Evolutionary conservation across 176 grass and related monocot genomes (phyloP).

Genomic region (Stipa capillata): DNA sequence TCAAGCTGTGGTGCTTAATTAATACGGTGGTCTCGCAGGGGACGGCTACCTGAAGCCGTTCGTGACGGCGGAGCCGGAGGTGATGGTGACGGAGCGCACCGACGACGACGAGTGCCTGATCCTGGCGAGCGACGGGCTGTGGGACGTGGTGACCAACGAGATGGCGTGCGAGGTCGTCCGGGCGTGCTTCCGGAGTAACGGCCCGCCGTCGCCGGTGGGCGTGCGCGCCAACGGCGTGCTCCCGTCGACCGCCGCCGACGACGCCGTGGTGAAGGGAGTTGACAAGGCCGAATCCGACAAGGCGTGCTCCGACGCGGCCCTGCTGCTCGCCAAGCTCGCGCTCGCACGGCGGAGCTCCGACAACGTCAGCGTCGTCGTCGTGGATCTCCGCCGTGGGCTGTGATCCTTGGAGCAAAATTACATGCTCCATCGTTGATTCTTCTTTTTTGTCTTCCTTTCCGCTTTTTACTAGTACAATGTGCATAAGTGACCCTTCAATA

Average conservation of each 20-base stretch:
- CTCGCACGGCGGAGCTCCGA: slow-evolving; percentile 34
- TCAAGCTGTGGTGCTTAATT: not conserved
- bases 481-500: not conserved
- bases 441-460: no score
- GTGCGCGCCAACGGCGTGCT: slow-evolving; percentile 4
- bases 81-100: slow-evolving; percentile 33
- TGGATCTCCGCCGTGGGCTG: slow-evolving; percentile 33
- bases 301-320: slow-evolving; percentile 44
- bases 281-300: slow-evolving; percentile 25
- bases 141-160: slow-evolving; percentile 58
- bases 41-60: slow-evolving; percentile 70
- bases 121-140: slow-evolving; percentile 69
- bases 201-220: not conserved
- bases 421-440: not conserved
- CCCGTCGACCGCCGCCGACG: not conserved
- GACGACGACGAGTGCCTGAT: slow-evolving; percentile 59
- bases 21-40: slow-evolving; percentile 23
- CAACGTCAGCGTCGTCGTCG: no score
- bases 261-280: slow-evolving; percentile 3
- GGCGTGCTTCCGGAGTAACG: slow-evolving; percentile 32
- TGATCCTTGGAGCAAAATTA: slow-evolving; percentile 13
- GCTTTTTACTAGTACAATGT: not conserved
- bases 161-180: slow-evolving; percentile 42
- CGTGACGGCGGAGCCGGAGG: slow-evolving; percentile 58
- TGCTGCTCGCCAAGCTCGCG: slow-evolving; percentile 58